Conservation (phyloP, 805 yeast genomes). For the Clavispora asparagi region DNA sequence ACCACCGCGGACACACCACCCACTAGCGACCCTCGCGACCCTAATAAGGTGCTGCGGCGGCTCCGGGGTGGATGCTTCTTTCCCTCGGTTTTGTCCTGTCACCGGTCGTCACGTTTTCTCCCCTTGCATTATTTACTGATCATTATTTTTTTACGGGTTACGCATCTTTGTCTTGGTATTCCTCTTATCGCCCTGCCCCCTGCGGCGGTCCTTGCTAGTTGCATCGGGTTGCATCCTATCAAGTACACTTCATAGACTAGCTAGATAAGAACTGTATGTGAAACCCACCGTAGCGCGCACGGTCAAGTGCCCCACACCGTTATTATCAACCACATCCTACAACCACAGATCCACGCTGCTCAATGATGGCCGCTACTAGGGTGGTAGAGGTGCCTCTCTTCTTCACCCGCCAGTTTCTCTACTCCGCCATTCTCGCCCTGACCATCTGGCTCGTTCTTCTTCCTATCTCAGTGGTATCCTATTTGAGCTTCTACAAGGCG, state of each 20-base stretch:
- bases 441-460: constrained; percentile 25
- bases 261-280: not conserved
- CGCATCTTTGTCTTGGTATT: not conserved
- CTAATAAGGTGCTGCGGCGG: too few species aligned
- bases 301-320: too few species aligned
- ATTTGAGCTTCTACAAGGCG: constrained; percentile 28
- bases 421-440: constrained; percentile 9
- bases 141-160: not conserved
- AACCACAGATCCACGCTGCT: too few species aligned
- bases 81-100: too few species aligned
- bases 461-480: constrained; percentile 33
- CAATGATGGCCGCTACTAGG: not conserved
- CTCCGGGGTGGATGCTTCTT: too few species aligned
- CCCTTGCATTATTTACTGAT: constrained; percentile 1
- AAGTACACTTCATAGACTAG: not conserved
- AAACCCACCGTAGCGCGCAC: not conserved
- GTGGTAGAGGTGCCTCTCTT: constrained; percentile 5
- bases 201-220: too few species aligned
- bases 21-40: constrained; percentile 33
- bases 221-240: not conserved
- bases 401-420: constrained; percentile 12
- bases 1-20: constrained; percentile 97
- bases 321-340: too few species aligned
- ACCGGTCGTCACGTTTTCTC: not conserved
- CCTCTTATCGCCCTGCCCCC: not conserved